A percentile compares a stretch with the other conserved stretches of the same genome.
phyloP scores from a whole-genome alignment of 2,329 filamentous ascomycete species.

The Coniochaeta sp. region DNA sequence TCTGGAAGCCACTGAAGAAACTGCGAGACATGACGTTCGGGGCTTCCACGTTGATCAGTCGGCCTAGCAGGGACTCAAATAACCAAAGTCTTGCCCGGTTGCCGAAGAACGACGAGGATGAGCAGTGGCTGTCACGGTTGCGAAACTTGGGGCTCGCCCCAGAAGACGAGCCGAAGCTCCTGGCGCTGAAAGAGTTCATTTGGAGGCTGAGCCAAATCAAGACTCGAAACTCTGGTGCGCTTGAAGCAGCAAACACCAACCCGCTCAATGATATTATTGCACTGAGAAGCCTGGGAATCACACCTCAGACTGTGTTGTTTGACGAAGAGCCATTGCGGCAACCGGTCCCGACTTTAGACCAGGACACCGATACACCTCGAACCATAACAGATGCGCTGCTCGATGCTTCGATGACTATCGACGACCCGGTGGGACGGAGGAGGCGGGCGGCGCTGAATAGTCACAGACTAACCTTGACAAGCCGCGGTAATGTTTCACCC shows the following conservation, averaged over 20 bases:
- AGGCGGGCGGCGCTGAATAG: slow-evolving; percentile 43
- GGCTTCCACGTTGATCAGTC: slow-evolving; percentile 48
- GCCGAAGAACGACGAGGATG: slow-evolving; percentile 82
- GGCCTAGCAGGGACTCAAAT: slow-evolving; percentile 49
- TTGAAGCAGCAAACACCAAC: slow-evolving; percentile 18
- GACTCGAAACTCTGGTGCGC: slow-evolving; percentile 36
- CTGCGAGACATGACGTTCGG: slow-evolving; percentile 59
- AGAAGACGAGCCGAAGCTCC: slow-evolving; percentile 85
- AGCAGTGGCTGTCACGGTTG: slow-evolving; percentile 81
- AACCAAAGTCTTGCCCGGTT: slow-evolving; percentile 53
- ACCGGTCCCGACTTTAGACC: slow-evolving; percentile 21
- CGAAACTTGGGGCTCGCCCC: slow-evolving; percentile 72
- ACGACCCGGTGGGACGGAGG: slow-evolving; percentile 53
- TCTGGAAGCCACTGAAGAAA: slow-evolving; percentile 75
- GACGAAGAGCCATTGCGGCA: slow-evolving; percentile 60
- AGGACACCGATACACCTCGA: slow-evolving; percentile 41
- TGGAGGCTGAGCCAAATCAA: slow-evolving; percentile 76
- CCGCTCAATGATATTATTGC: slow-evolving; percentile 65
- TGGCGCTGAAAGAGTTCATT: slow-evolving; percentile 83
- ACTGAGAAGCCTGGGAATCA: slow-evolving; percentile 67
- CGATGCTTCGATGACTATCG: slow-evolving; percentile 85
- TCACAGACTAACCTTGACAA: slow-evolving; percentile 37
- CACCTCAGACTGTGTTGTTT: slow-evolving; percentile 86
- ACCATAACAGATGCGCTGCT: slow-evolving; percentile 87
- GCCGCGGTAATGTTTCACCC: slow-evolving; percentile 26